phyloP scores from a whole-genome alignment of 805 yeast species.

The Wickerhamomyces canadensis region DNA sequence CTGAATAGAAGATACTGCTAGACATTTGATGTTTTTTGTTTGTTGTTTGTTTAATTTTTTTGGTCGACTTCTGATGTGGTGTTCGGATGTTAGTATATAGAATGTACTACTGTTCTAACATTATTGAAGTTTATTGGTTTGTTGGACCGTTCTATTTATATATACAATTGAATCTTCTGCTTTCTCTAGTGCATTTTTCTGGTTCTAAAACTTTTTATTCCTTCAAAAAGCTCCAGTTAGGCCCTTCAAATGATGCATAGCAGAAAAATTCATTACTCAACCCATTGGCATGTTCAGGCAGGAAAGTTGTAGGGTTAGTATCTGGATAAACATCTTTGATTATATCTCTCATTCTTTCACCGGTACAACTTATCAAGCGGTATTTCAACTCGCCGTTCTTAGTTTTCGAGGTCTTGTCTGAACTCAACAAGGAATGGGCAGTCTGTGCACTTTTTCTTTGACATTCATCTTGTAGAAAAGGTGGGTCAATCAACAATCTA shows the following conservation, averaged over 20 bases:
- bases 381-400: constrained; percentile 35
- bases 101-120: no score
- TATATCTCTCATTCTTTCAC: constrained; percentile 77
- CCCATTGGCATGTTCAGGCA: constrained; percentile 81
- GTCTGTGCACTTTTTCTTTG: constrained; percentile 63
- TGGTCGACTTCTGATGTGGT: neutral
- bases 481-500: constrained; percentile 79
- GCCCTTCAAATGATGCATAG: constrained; percentile 72
- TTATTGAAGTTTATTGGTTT: no score
- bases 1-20: neutral
- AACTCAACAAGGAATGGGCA: constrained; percentile 51
- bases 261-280: constrained; percentile 85
- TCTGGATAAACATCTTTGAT: constrained; percentile 60
- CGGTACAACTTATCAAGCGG: constrained; percentile 73
- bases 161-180: no score
- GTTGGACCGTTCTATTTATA: no score
- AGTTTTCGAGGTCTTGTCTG: constrained; percentile 34
- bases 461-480: constrained; percentile 77
- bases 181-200: no score
- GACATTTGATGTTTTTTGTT: neutral
- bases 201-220: no score
- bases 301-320: constrained; percentile 55
- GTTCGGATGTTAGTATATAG: constrained; percentile 2
- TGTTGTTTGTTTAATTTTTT: neutral
- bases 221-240: constrained; percentile 47